Conservation (phyloP, 129 eudicot genomes). For the Centella asiatica region DNA sequence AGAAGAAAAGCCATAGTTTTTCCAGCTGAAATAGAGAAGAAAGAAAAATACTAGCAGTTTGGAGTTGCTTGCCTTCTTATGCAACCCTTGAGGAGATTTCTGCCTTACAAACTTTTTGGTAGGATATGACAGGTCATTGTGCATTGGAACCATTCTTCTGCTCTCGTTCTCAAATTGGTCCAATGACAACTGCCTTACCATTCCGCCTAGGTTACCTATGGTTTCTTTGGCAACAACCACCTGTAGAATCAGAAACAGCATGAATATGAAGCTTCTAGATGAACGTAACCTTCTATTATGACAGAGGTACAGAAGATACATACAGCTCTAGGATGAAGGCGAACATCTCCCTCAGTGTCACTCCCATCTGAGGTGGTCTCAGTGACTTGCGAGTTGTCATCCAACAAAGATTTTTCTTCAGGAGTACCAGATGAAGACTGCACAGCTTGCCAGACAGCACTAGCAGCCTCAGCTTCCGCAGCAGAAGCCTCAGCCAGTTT, state of each 20-base stretch:
- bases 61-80: constrained; percentile 63
- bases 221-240: constrained; percentile 98
- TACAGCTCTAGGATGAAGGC: constrained; percentile 99
- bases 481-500: constrained; percentile 89
- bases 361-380: constrained; percentile 83
- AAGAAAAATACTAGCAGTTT: not conserved
- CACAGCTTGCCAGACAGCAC: constrained; percentile 93
- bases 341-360: constrained; percentile 73
- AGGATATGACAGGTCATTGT: constrained; percentile 58
- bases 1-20: not conserved
- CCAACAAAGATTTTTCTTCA: constrained; percentile 52
- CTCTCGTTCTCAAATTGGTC: constrained; percentile 99
- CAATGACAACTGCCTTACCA: constrained; percentile 85
- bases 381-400: constrained; percentile 57
- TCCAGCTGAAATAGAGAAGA: not conserved
- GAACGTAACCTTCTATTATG: constrained; percentile 1
- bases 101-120: constrained; percentile 65
- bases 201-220: constrained; percentile 89
- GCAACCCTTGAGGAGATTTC: constrained; percentile 94
- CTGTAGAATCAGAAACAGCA: constrained; percentile 32
- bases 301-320: constrained; percentile 11
- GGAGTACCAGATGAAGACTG: constrained; percentile 70
- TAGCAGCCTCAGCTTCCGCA: constrained; percentile 94
- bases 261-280: not conserved
- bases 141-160: constrained; percentile 78